Base-by-base conservation (phyloP, 2,329 filamentous ascomycete species). In the Cercospora citrullina region DNA sequence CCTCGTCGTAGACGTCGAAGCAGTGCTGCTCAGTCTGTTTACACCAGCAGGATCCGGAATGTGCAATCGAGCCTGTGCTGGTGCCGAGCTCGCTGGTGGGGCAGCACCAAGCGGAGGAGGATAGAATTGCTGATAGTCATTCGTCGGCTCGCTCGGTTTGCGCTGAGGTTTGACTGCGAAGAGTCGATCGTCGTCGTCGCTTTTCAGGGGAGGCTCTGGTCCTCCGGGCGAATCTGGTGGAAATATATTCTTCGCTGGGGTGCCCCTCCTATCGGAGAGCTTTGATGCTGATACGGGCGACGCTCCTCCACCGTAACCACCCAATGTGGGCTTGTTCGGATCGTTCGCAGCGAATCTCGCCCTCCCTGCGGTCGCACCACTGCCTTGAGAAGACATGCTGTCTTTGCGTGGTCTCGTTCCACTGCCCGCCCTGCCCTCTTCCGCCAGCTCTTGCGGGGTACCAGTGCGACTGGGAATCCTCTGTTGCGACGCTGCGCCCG, bases 1-100 rank as follows among this genome's bases (percentile, higher is more conserved):
- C 72, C 92, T 89, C 2, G 94, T 97, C 0, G 95, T 99, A 2
- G 94, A 96, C 12, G 90, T 96, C 0, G 95, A 98, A 14, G 94
- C 93, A 7, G 92, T 96, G 2, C 94, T 97, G 75, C 86, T 87
- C 70, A 90, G 82, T 33, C 88, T 83, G 73, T 88, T 89, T 69
- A 90, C 84, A 1, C 85, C 84, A 30, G 77, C 80, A 9, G 83
- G 82, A 65, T 85, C 84, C 16, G 85, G 83, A 31, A 87, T 82
- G 60, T 84, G 83, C 65, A 88, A 78, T 28, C 80, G 80, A 45
- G 74, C 75, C 48, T 69, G 68, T 33, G 71, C 67, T 28, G 65
- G 60, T 30, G 69, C 61, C 18, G 73, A 69, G 36, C 63, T 73
- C 18, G 72, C 68, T 10, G 72, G 64, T 3, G 73, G 70, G n/a